Evolutionary conservation across 2,329 filamentous ascomycete species (phyloP), one percentile per base, ranked within the genome.

Genomic region (Stachybotrys chlorohalonatus): DNA sequence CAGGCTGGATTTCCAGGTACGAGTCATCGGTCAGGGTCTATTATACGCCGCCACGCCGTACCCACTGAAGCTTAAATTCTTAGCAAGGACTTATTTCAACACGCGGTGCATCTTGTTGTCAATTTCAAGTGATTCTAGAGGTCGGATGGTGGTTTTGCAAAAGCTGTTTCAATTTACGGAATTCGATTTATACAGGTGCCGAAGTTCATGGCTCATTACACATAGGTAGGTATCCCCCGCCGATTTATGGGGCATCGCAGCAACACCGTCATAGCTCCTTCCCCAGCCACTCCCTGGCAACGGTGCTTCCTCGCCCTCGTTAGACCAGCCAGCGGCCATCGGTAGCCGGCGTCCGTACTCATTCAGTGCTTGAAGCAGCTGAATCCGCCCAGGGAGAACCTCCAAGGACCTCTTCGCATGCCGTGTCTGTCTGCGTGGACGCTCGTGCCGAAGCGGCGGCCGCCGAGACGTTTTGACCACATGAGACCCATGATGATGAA

Each of bases 381-480:
- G 64, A 78, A 79, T 49, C 68, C 72, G 57, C 76, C 74, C 47
- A 78, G 66, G 52, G 73, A 74, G 63, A 80, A 75, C 48, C 77
- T 69, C 75, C 76, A 80, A 3, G 76, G 75, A 2, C 77, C 78
- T 11, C 75, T 72, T 52, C 70, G 74, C 7, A 79, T 66, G 49
- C 77, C 78, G 58, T 76, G 66, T 11, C 69, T 70, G 62, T 75
- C 70, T 17, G 73, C 74, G 39, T 70, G 68, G 53, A 81, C 66
- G 62, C 68, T 78, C 39, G 78, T 79, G 58, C 78, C 78, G 58
- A 79, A 74, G 60, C 76, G 76, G 39, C 73, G 72, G 53, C 73
- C 71, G 58, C 78, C 78, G 58, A 80, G 53, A 52, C 66, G 64
- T 60, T 76, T 79, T 53, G 66, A 66, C 62, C 73, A 79, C 65